Evolutionary conservation across 371 early-diverging fungal species (phyloP).

Genomic region (Haplosporangium sp.): DNA sequence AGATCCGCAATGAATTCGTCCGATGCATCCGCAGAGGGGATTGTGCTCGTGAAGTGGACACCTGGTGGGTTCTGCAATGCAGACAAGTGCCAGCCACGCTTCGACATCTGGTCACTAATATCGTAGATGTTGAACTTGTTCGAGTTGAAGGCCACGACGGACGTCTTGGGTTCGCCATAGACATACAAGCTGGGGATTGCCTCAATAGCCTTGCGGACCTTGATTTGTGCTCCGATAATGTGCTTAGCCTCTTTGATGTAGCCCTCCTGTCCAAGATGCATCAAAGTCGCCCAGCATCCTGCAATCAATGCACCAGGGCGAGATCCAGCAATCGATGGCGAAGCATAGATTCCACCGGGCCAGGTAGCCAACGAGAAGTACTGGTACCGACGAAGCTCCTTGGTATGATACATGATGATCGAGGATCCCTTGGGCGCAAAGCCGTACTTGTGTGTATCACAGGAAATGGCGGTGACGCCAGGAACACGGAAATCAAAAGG

Average conservation of each 20-base stretch:
- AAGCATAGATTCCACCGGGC: conserved; percentile 97
- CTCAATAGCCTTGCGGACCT: conserved; percentile 64
- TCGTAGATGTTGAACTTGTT: conserved; percentile 82
- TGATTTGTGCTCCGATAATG: conserved; percentile 82
- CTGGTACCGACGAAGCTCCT: conserved; percentile 86
- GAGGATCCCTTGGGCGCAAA: conserved; percentile 98
- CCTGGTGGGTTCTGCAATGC: conserved; percentile 91
- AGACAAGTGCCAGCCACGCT: conserved; percentile 88
- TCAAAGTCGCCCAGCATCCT: conserved; percentile 95
- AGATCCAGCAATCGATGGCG: conserved; percentile 93
- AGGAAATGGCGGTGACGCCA: conserved; percentile 95
- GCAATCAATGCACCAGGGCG: conserved; percentile 95
- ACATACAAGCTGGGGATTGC: conserved; percentile 81
- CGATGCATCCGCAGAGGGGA: conserved; percentile 78
- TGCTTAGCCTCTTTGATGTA: conserved; percentile 85
- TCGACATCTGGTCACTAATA: conserved; percentile 81
- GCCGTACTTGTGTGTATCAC: conserved; percentile 97
- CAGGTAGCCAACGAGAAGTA: conserved; percentile 92
- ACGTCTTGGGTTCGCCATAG: conserved; percentile 85
- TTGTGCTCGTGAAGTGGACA: conserved; percentile 92
- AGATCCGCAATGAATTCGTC: conserved; percentile 86
- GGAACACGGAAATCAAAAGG: conserved; percentile 91
- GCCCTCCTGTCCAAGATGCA: conserved; percentile 88
- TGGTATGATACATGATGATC: conserved; percentile 91
- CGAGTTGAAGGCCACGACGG: conserved; percentile 88